Evolutionary conservation across 169 alveolate genomes (phyloP).

Genomic region (Cryptosporidium sp.): DNA sequence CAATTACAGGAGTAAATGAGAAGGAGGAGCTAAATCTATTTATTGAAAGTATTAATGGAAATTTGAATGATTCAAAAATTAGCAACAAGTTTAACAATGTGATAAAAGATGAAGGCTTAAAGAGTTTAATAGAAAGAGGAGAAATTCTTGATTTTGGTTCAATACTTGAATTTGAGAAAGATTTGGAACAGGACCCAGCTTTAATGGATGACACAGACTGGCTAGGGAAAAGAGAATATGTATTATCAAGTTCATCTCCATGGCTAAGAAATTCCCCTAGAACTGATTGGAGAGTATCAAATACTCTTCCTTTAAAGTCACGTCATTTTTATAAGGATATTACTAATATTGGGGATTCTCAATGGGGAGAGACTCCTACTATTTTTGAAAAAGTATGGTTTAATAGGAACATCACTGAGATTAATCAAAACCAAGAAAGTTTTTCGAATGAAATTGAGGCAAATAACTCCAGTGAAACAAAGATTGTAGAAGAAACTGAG

Average conservation of each 20-base stretch:
- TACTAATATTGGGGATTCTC: conserved; percentile 70
- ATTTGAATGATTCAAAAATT: not conserved
- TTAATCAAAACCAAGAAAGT: not conserved
- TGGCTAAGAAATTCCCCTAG: conserved; percentile 53
- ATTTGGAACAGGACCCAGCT: conserved; percentile 40
- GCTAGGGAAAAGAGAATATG: conserved; percentile 56
- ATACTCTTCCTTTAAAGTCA: not conserved
- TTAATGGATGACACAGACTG: conserved; percentile 48
- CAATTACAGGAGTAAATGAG: conserved; percentile 46
- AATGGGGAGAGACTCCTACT: conserved; percentile 62
- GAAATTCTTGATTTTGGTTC: conserved; percentile 13
- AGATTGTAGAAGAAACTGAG: not conserved
- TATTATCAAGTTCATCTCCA: conserved; percentile 42
- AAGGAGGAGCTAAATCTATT: conserved; percentile 27
- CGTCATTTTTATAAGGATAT: conserved; percentile 57
- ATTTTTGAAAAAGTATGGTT: conserved; percentile 69
- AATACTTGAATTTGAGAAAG: conserved; percentile 31
- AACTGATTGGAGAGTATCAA: conserved; percentile 61
- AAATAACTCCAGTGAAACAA: not conserved
- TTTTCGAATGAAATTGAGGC: not conserved
- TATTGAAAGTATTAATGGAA: conserved; percentile 4
- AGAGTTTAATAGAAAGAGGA: conserved; percentile 19
- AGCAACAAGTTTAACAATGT: not conserved
- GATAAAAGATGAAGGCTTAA: not conserved
- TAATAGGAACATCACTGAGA: conserved; percentile 7